Evolutionary conservation across 2,329 filamentous ascomycete species (phyloP), one percentile per base, ranked within the genome.

Genomic region (Cordyceps fumosorosea): DNA sequence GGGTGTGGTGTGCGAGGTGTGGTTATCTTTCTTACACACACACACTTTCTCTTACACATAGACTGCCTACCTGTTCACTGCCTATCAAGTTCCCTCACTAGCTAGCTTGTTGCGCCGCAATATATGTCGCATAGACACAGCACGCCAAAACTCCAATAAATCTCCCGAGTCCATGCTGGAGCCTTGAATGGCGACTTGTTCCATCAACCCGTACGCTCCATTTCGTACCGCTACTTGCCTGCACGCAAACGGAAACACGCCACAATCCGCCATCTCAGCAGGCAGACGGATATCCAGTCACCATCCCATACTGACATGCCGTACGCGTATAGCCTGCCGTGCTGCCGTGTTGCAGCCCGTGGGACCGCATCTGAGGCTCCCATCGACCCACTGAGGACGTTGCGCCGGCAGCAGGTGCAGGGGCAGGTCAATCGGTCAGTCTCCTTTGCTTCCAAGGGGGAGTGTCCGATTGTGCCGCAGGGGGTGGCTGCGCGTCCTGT

Each of bases 311-410:
- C 8, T 45, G 18, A 2, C 5, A 45, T 22, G 44, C n/a, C n/a
- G n/a, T n/a, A n/a, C n/a, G n/a, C n/a, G n/a, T n/a, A n/a, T n/a
- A n/a, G n/a, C n/a, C n/a, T n/a, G n/a, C n/a, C n/a, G n/a, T n/a
- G n/a, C 18, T 44, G 18, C 44, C 44, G 20, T 22, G 24, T 18
- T 40, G 51, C 51, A 6, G 32, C 7, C 32, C 50, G 18, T 34
- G 26, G 42, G 42, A 45, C 56, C 42, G 45, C 56, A 58, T 58
- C 32, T 58, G 56, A 58, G 56, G 56, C 56, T 58, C 56, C 44
- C 56, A 51, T 58, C 56, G 22, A 58, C 56, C 56, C 56, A 58
- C 45, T n/a, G 56, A 45, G 55, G 20, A 40, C 45, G 45, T 40
- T 58, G 56, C 56, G 56, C 45, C 45, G 45, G 44, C 20, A n/a